phyloP scores from a whole-genome alignment of 768 basidiomycete species.

The Tricholoma bakamatsutake region DNA sequence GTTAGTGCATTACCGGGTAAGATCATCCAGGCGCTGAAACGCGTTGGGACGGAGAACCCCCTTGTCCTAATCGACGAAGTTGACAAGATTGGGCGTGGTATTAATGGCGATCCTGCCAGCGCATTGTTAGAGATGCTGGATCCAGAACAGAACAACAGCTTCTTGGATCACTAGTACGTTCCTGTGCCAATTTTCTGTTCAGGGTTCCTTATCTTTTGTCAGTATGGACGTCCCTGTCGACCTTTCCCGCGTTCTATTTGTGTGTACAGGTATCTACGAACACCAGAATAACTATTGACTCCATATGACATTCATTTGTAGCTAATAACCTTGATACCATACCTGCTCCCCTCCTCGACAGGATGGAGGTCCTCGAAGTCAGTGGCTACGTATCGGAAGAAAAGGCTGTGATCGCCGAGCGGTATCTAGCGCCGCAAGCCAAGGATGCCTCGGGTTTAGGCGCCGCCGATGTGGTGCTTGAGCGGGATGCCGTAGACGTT shows the following conservation, averaged over 20 bases:
- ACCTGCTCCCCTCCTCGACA: conserved; percentile 87
- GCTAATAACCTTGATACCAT: conserved; percentile 93
- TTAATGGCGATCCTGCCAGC: conserved; percentile 90
- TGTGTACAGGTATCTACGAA: conserved; percentile 61
- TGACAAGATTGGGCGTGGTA: conserved; percentile 89
- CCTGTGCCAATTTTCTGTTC: conserved; percentile 4
- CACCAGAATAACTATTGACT: neutral
- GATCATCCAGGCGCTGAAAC: conserved; percentile 90
- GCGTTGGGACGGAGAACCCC: conserved; percentile 91
- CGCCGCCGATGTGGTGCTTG: conserved; percentile 75
- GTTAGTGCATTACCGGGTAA: conserved; percentile 84
- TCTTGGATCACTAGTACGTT: conserved; percentile 91
- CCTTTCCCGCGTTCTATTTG: conserved; percentile 92
- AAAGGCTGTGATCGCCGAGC: conserved; percentile 81
- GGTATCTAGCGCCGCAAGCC: conserved; percentile 89
- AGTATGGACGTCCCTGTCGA: conserved; percentile 98
- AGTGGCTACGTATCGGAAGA: conserved; percentile 93
- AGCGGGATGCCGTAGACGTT: conserved; percentile 70
- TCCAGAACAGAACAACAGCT: conserved; percentile 91
- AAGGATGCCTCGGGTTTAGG: conserved; percentile 86
- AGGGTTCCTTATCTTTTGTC: neutral
- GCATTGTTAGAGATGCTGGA: conserved; percentile 91
- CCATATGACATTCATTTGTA: neutral
- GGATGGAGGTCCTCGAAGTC: conserved; percentile 96
- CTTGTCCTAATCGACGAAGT: conserved; percentile 93